phyloP scores from a whole-genome alignment of 1,139 yeast genomes.

The Tardiomyces blankii region DNA sequence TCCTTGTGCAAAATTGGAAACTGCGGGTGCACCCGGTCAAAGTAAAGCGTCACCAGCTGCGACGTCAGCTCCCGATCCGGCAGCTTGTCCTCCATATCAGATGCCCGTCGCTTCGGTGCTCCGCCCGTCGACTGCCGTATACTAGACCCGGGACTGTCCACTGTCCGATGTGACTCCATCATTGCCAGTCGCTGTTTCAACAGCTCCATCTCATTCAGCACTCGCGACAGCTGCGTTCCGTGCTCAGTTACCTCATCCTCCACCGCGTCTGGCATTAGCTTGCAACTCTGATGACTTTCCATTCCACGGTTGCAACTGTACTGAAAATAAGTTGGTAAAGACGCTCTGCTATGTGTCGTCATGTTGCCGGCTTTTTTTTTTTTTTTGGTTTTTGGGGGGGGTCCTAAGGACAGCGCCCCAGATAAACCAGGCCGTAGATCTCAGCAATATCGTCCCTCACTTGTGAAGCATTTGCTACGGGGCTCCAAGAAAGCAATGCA shows the following conservation, averaged over 20 bases:
- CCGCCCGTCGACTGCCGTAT: not conserved
- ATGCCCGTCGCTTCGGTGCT: not conserved
- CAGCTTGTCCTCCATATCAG: not conserved
- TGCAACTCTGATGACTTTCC: too few relatives aligned
- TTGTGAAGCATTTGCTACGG: too few relatives aligned
- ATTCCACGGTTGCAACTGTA: not conserved
- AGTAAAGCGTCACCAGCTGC: slow-evolving; percentile 11
- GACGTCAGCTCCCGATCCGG: slow-evolving; percentile 3
- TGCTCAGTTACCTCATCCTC: slow-evolving; percentile 7
- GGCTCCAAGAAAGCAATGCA: too few relatives aligned
- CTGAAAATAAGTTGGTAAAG: too few relatives aligned
- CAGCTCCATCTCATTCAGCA: slow-evolving; percentile 5
- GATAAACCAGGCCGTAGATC: too few relatives aligned
- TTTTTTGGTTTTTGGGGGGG: too few relatives aligned
- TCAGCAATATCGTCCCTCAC: too few relatives aligned
- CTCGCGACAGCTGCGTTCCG: slow-evolving; percentile 1
- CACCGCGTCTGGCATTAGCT: slow-evolving; percentile 1
- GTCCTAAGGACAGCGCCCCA: too few relatives aligned
- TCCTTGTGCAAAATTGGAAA: slow-evolving; percentile 13
- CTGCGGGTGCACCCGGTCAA: slow-evolving; percentile 11
- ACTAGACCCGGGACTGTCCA: not conserved
- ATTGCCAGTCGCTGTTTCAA: slow-evolving; percentile 1
- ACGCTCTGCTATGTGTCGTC: too few relatives aligned
- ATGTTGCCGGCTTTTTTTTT: too few relatives aligned
- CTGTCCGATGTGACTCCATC: not conserved